Conservation (phyloP, 495 filamentous ascomycete species). For the Neurospora sp. region DNA sequence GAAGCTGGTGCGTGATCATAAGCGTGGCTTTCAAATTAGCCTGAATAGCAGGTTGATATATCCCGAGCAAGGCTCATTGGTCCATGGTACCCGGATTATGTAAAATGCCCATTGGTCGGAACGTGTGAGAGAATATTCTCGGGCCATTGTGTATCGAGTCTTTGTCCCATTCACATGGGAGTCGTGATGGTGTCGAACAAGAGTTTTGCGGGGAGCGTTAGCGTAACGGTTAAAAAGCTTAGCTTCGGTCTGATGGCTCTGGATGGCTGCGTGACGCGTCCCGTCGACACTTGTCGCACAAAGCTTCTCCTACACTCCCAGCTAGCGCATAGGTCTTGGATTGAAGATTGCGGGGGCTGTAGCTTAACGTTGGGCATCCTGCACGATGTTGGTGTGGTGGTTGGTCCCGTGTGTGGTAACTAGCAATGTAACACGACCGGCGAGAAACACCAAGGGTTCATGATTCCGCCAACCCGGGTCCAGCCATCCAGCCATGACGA, state of each 20-base stretch:
- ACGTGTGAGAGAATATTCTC: background rate
- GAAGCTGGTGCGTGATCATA: background rate
- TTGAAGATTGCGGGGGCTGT: background rate
- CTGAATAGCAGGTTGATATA: background rate
- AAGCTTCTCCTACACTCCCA: background rate
- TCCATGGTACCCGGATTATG: background rate
- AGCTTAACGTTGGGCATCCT: background rate
- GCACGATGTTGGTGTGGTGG: background rate
- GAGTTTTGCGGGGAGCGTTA: background rate
- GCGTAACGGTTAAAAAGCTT: background rate
- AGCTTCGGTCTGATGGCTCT: background rate
- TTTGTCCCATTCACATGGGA: background rate
- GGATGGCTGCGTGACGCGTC: background rate
- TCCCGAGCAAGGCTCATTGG: background rate
- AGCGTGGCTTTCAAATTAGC: background rate
- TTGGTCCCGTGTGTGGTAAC: background rate
- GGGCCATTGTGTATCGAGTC: background rate
- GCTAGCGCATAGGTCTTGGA: background rate
- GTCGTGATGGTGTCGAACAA: background rate
- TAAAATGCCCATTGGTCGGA: background rate
- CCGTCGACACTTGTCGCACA: background rate
- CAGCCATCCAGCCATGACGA: background rate
- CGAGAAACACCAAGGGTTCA: background rate
- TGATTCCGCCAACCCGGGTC: background rate
- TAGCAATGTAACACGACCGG: background rate